Percentiles rank a stretch among this genome's conserved stretches.
Conservation (phyloP, 2,329 filamentous ascomycete genomes). For the Cladosporium cucumerinum region DNA sequence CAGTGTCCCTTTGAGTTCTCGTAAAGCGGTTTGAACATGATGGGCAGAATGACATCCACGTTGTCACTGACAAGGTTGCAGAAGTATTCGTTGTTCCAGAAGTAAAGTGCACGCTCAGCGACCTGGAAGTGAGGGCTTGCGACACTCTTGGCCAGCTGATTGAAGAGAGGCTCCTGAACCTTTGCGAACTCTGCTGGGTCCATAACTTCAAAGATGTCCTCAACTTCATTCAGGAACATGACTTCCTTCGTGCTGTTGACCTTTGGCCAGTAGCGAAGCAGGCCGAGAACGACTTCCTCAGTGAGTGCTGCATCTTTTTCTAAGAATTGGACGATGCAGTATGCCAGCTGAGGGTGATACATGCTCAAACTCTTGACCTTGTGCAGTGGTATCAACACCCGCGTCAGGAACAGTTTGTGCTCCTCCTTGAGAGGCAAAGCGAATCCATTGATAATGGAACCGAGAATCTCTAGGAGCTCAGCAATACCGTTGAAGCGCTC, state of each 20-base stretch:
- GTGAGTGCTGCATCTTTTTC: conserved; percentile 97
- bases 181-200: conserved; percentile 98
- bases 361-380: conserved; percentile 99
- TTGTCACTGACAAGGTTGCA: conserved; percentile 99
- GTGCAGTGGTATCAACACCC: conserved; percentile 88
- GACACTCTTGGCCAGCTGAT: conserved; percentile 95
- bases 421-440: conserved; percentile 95
- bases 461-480: conserved; percentile 91
- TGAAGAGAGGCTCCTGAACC: conserved; percentile 95
- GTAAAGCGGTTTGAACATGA: conserved; percentile 98
- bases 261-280: conserved; percentile 97
- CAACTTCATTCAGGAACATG: conserved; percentile 98
- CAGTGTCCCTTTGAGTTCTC: conserved; percentile 99
- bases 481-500: conserved; percentile 98
- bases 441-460: conserved; percentile 98
- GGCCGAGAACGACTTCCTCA: conserved; percentile 92
- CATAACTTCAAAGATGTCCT: conserved; percentile 99
- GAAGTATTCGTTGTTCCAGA: conserved; percentile 99
- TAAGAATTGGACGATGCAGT: conserved; percentile 97
- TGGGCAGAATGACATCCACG: conserved; percentile 94
- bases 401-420: conserved; percentile 94
- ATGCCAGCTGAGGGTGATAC: conserved; percentile 97
- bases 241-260: conserved; percentile 99
- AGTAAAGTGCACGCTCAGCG: conserved; percentile 93
- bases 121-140: conserved; percentile 99